Conservation (phyloP, 1,284 basidiomycete species). For the Farysia itapuensis region DNA sequence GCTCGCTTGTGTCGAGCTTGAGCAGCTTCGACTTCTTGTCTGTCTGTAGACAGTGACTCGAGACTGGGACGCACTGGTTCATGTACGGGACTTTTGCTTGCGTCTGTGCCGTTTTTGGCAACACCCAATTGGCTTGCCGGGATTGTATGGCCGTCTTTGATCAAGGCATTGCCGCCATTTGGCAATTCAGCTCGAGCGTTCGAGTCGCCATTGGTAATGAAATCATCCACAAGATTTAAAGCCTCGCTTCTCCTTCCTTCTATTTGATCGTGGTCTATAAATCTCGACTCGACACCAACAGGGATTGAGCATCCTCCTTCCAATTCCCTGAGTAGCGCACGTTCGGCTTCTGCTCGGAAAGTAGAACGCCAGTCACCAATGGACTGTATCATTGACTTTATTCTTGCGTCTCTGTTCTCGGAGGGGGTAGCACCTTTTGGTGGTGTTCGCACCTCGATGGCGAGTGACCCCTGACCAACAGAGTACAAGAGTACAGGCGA, state of each 20-base stretch:
- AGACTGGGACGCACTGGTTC: slow-evolving; percentile 13
- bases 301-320: slow-evolving; percentile 98
- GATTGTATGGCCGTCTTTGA: slow-evolving; percentile 41
- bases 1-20: slow-evolving; percentile 2
- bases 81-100: background rate
- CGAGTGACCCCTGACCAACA: slow-evolving; percentile 91
- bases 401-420: slow-evolving; percentile 50
- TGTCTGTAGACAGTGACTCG: slow-evolving; percentile 25
- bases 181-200: slow-evolving; percentile 19
- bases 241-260: slow-evolving; percentile 50
- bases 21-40: slow-evolving; percentile 16
- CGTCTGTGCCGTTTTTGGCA: background rate
- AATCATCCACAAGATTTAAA: slow-evolving; percentile 28
- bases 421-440: slow-evolving; percentile 28
- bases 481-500: slow-evolving; percentile 78
- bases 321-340: slow-evolving; percentile 79
- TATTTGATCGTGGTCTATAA: slow-evolving; percentile 49
- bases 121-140: slow-evolving; percentile 24
- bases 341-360: slow-evolving; percentile 65
- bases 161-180: slow-evolving; percentile 22
- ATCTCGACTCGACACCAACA: slow-evolving; percentile 75
- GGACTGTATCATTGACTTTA: slow-evolving; percentile 43
- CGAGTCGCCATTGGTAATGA: slow-evolving; percentile 24
- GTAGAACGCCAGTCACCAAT: slow-evolving; percentile 56
- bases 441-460: slow-evolving; percentile 75